Base-by-base conservation (phyloP, 192 early-diverging fungal genomes). In the Phlyctochytrium arcticum region DNA sequence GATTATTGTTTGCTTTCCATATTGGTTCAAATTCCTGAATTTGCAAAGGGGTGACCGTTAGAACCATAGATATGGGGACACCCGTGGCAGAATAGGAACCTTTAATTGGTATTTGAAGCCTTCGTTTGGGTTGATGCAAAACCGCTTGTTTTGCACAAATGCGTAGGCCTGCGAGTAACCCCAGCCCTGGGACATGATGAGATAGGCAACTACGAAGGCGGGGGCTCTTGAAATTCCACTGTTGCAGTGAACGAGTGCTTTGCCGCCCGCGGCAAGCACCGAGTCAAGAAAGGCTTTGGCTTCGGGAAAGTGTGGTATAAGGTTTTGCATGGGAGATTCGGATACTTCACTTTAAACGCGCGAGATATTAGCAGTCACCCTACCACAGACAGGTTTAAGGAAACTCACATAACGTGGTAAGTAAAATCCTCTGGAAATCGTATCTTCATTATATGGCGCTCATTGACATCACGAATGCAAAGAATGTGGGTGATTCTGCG, bases 121-220 rank as follows among this genome's bases (percentile, higher is more conserved):
- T 44, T 91, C 88, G 57, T 87, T 86, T 12, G 90, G 90, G 63
- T 89, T 89, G 73, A 92, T 89, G 68, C 94, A 96, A 66, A 93
- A 89, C 55, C 94, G 59, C 46, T 85, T 80, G 57, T 87, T 89
- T 69, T 95, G 94, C 21, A 96, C 90, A 78, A 82, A 91, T 35
- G 83, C 78, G 64, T 88, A 92, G 3, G 92, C 90, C 19, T 85
- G 75, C 24, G 75, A 61, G 53, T 87, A 92, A 29, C 80, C 79
- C 68, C 88, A 66, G 1, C 78, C 70, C 69, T 85, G 80, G 0
- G 78, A 78, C 58, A 87, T 87, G 89, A 96, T 96, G 36, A 95
- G 60, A 75, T 93, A 96, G 3, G 92, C 92, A 27, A 93, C 85
- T 0, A 94, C 89, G 75, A 96, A 91, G 33, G 88, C 79, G 6